These are phyloP conservation scores for Apiotrichum sp. DNA, from an alignment of 1,284 basidiomycete genomes.

Conservation along the genomic window DNA sequence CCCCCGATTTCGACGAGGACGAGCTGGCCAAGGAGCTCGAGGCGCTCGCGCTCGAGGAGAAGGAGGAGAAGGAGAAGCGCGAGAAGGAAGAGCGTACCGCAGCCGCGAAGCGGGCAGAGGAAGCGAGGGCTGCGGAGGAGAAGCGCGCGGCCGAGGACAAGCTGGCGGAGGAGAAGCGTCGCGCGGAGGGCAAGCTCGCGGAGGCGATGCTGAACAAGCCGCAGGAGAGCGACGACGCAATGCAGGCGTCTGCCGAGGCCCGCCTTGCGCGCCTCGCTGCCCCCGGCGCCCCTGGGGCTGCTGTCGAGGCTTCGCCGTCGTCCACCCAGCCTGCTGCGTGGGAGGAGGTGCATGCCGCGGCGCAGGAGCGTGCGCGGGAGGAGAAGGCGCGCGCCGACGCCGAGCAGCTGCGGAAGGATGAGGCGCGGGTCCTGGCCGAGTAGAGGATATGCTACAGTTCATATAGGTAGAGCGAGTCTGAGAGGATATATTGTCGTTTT, in stretches of 20 bases:
- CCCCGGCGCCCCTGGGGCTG: background rate
- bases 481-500: no score
- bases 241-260: background rate
- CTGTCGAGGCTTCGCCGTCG: background rate
- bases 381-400: constrained; percentile 49
- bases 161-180: constrained; percentile 24
- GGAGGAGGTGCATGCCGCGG: constrained; percentile 29
- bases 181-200: constrained; percentile 14
- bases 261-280: background rate
- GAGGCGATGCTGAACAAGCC: constrained; percentile 27
- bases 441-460: background rate
- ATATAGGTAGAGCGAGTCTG: no score
- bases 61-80: constrained; percentile 28
- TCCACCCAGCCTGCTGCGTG: constrained; percentile 8
- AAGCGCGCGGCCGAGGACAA: constrained; percentile 26
- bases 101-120: constrained; percentile 6
- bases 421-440: constrained; percentile 38
- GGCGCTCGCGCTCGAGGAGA: constrained; percentile 43
- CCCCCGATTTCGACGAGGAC: constrained; percentile 48
- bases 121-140: constrained; percentile 2
- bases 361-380: constrained; percentile 33
- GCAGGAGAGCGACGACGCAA: constrained; percentile 15
- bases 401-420: constrained; percentile 49
- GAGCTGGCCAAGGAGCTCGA: constrained; percentile 51
- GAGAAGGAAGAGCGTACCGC: constrained; percentile 1